phyloP scores from a whole-genome alignment of 148 eudicot species.

The Arctostaphylos glauca region DNA sequence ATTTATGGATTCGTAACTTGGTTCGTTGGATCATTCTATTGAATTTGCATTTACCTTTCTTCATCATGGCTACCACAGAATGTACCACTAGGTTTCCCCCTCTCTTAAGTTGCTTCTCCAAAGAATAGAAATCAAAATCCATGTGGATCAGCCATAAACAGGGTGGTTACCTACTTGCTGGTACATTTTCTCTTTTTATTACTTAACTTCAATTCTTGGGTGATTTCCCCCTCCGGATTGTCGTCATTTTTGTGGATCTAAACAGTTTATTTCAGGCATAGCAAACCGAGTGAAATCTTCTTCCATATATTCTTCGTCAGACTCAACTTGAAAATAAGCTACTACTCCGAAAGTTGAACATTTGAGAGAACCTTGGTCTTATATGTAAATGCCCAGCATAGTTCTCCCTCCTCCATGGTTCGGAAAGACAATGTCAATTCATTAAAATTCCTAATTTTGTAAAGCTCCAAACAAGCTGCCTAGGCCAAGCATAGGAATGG shows the following conservation, averaged over 20 bases:
- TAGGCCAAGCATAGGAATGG: not conserved
- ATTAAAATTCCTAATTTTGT: not conserved
- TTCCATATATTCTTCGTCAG: no score
- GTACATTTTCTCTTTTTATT: no score
- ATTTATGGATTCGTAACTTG: not conserved
- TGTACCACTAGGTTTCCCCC: not conserved
- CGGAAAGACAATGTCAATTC: not conserved
- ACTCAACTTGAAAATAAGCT: no score
- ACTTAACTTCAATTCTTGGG: no score
- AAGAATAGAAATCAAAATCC: not conserved
- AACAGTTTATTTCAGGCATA: no score
- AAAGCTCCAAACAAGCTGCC: not conserved
- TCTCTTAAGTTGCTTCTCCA: not conserved
- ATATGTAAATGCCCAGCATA: not conserved
- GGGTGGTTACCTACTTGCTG: not conserved
- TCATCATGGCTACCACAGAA: not conserved
- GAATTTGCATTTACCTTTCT: not conserved
- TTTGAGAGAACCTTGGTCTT: not conserved
- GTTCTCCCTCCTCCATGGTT: not conserved
- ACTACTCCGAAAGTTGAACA: not conserved
- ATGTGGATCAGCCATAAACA: not conserved
- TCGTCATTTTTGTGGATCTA: no score
- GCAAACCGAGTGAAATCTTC: no score
- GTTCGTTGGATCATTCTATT: not conserved
- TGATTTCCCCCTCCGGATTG: no score